Evolutionary conservation across 2,329 filamentous ascomycete species (phyloP).

Genomic region (Penicillium digitatum): DNA sequence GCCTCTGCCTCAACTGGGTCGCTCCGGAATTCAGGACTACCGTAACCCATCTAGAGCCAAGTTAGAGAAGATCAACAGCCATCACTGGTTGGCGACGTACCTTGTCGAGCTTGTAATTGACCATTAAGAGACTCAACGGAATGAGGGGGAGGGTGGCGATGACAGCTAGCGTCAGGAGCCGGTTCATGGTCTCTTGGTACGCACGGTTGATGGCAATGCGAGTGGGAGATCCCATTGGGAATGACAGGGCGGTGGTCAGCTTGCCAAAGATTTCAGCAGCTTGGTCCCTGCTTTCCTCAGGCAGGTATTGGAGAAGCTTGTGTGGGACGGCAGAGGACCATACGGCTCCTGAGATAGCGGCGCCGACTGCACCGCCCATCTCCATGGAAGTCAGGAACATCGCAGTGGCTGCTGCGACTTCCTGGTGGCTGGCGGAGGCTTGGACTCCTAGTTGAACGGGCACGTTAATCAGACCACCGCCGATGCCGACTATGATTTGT

Average conservation of each 20-base stretch:
- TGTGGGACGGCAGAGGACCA: conserved; percentile 59
- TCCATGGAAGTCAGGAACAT: conserved; percentile 58
- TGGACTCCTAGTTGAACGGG: conserved; percentile 59
- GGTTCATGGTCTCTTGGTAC: conserved; percentile 63
- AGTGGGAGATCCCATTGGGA: conserved; percentile 54
- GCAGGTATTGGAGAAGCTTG: conserved; percentile 50
- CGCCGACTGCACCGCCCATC: conserved; percentile 58
- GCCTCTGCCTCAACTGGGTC: conserved; percentile 13
- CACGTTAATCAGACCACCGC: conserved; percentile 56
- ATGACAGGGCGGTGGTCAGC: conserved; percentile 55
- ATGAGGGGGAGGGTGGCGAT: conserved; percentile 55
- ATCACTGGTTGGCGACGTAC: conserved; percentile 20
- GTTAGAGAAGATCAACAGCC: conserved; percentile 1
- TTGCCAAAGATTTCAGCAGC: conserved; percentile 50
- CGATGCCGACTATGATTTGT: conserved; percentile 58
- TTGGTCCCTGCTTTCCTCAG: conserved; percentile 42
- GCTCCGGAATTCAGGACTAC: conserved; percentile 13
- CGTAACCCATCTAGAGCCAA: conserved; percentile 27
- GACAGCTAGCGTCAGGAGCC: conserved; percentile 54
- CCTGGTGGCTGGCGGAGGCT: conserved; percentile 57
- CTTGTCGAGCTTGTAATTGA: conserved; percentile 56
- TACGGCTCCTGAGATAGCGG: conserved; percentile 59
- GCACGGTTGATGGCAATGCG: conserved; percentile 59
- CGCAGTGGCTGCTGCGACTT: conserved; percentile 59
- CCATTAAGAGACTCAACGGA: conserved; percentile 54